Evolutionary conservation across 2,329 filamentous ascomycete species (phyloP), one percentile per base, ranked within the genome.

Genomic region (Arthrobotrys conoides): DNA sequence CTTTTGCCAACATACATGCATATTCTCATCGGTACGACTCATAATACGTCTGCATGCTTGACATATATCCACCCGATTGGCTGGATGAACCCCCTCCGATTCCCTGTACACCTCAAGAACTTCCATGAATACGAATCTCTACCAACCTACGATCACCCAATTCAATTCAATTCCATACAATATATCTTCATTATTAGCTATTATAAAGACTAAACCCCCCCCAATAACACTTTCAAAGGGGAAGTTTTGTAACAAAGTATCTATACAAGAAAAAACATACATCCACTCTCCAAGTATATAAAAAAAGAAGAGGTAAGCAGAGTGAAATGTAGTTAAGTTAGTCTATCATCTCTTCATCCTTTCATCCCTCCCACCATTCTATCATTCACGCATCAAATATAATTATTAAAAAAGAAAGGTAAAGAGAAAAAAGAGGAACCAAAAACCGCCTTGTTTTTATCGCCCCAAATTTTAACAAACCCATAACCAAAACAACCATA

Each of bases 161-260:
- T n/a, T n/a, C n/a, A n/a, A n/a, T n/a, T n/a, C n/a, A n/a, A 38
- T 38, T 2, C 36, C 6, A 30, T 30, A 6, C 27, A 6, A 38
- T 38, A 38, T 38, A 30, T 30, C 16, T 59, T 38, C 30, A 59
- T 59, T 59, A 59, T 59, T 59, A 59, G 53, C 53, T 59, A 59
- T 59, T 59, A 59, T 59, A 36, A 36, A 38, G 27, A 30, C 27
- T 30, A 30, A 18, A 20, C 5, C 14, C 9, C 27, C 53, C 53
- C 18, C 53, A 14, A 22, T 38, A 38, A 30, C n/a, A 20, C 53
- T 38, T 38, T 10, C 2, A 41, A 9, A 30, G 27, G 3, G 6
- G 38, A 12, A 12, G 38, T 41, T 41, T 38, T n/a, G n/a, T n/a
- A n/a, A 14, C 20, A 38, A 59, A 2, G 14, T 59, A 59, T 59